Percentiles rank a stretch among this genome's conserved stretches.
Conservation (phyloP, 1,284 basidiomycete species). For the Cryptococcus jaspeensis region DNA sequence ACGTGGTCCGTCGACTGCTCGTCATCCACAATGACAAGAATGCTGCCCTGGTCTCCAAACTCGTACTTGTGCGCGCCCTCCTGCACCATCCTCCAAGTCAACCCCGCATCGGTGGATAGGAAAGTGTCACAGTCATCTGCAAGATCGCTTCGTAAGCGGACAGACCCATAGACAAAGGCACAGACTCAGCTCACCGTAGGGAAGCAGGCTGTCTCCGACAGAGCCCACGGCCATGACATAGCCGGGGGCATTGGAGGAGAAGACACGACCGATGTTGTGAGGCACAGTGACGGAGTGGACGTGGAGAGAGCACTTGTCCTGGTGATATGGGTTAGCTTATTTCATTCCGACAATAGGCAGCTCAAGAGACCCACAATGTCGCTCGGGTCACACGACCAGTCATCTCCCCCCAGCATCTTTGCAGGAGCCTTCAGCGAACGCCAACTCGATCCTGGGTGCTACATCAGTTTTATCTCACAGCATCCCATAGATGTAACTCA, state of each 20-base stretch:
- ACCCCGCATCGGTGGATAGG: conserved; percentile 82
- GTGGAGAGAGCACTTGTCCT: conserved; percentile 73
- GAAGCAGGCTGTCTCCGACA: conserved; percentile 66
- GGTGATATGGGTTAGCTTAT: background rate
- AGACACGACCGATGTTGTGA: conserved; percentile 89
- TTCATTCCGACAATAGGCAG: background rate
- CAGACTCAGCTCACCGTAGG: conserved; percentile 58
- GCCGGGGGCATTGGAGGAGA: conserved; percentile 91
- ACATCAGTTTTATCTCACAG: background rate
- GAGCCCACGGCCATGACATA: conserved; percentile 93
- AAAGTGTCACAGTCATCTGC: conserved; percentile 86
- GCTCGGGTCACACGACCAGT: conserved; percentile 62
- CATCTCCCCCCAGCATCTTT: conserved; percentile 61
- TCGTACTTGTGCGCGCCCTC: conserved; percentile 88
- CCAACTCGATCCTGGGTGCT: conserved; percentile 68
- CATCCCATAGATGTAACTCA: conserved; percentile 29
- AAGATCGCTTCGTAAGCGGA: background rate
- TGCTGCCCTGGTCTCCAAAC: conserved; percentile 84
- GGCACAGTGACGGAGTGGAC: conserved; percentile 86
- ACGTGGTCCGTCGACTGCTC: conserved; percentile 74
- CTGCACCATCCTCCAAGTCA: conserved; percentile 78
- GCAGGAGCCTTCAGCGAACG: conserved; percentile 64
- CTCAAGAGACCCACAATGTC: conserved; percentile 48
- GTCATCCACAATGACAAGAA: conserved; percentile 83
- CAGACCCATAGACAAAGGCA: background rate